These are phyloP conservation scores for Rhynchospora tenuis DNA, from an alignment of 176 grass and related monocot genomes.

Conservation along the genomic window DNA sequence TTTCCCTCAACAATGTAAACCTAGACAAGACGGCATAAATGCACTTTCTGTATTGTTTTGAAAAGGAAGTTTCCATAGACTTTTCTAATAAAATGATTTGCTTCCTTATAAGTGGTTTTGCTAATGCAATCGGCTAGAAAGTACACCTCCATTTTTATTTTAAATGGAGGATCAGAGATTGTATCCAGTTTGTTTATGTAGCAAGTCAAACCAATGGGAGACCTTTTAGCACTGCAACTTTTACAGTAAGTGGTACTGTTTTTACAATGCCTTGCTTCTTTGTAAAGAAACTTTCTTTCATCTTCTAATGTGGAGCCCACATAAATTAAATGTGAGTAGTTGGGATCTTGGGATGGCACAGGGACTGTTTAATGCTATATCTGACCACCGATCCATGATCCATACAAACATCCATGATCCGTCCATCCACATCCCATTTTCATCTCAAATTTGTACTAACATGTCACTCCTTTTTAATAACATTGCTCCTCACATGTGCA, in stretches of 20 bases:
- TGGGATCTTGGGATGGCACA: not conserved
- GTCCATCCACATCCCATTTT: not conserved
- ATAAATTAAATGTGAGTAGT: not conserved
- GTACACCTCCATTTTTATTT: not conserved
- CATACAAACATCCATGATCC: not conserved
- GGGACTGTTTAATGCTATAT: not conserved
- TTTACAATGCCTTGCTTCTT: not conserved
- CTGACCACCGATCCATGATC: constrained; percentile 2
- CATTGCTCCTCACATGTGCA: not conserved
- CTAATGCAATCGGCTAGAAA: not conserved
- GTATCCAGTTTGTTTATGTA: not conserved
- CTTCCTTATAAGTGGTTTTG: not conserved
- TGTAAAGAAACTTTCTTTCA: not conserved
- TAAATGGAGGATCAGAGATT: not conserved
- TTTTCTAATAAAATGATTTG: not conserved
- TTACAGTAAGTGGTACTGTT: not conserved
- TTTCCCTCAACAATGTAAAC: too few relatives aligned
- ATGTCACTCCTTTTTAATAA: not conserved
- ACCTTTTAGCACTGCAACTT: not conserved
- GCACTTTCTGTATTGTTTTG: too few relatives aligned
- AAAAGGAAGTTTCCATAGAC: too few relatives aligned
- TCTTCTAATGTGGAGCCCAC: not conserved
- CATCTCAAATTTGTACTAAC: not conserved
- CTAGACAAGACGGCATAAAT: too few relatives aligned
- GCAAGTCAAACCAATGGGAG: not conserved